Evolutionary conservation across 331 rosid species (phyloP), one percentile per base, ranked within the genome.

Genomic region (Ulmus americana): DNA sequence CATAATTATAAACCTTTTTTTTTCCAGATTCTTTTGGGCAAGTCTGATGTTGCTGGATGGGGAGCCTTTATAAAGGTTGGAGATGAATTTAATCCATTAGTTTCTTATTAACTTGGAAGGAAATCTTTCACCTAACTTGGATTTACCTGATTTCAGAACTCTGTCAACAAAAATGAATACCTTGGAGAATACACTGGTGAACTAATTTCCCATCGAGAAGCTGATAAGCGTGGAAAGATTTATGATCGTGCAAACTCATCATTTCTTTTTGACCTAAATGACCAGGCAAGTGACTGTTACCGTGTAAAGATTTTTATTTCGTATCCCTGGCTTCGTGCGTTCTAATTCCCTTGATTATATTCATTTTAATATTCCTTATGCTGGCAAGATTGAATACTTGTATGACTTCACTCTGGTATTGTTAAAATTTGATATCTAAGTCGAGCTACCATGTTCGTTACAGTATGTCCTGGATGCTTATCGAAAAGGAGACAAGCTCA

Each of bases 21-120:
- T 75, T 71, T 55, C 64, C 83, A 92, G 98, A 89, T 87, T 82
- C 95, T 92, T 67, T 78, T 92, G 80, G 86, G 84, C 15, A 87
- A 83, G 78, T 92, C 98, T 63, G 98, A 92, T 83, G 86, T 92
- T 77, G 95, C 95, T 54, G 98, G 98, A 76, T 92, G 98, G 98
- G 98, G 98, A 68, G 98, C 98, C 41, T 92, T 92, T 73, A 74
- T 92, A 68, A 92, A 92, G 98, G 98, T 92, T 12, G 60, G 58
- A 70, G 69, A 69, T 65, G 45, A 39, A 35, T 38, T 22, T 44
- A 15, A 42, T 64, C 56, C 20, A 55, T 79, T 69, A 61, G 12
- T 73, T 71, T 59, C 65, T 11, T 61, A 8, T 12, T 59, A 56
- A 51, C 10, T 11, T 6, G 18, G 18, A 39, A 70, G 61, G 54